Conservation (phyloP, 2,329 filamentous ascomycete species). For the Penicillium sp. region DNA sequence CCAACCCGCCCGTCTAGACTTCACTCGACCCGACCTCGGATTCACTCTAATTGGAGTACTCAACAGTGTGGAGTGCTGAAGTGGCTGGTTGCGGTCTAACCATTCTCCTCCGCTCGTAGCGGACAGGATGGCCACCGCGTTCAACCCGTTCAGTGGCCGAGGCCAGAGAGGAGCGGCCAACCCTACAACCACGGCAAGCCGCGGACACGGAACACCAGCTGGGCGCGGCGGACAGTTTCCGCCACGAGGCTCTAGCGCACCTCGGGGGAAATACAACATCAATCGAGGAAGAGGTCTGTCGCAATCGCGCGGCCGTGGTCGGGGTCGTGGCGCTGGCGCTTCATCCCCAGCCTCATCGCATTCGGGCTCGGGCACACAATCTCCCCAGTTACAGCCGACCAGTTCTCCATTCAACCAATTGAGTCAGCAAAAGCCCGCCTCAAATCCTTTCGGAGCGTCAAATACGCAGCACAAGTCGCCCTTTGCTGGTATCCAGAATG, state of each 20-base stretch:
- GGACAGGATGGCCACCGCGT: constrained; percentile 33
- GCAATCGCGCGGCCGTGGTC: constrained; percentile 18
- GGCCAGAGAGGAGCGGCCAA: constrained; percentile 25
- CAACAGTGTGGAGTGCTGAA: not conserved
- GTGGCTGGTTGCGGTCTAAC: constrained; percentile 17
- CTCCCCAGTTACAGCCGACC: not conserved
- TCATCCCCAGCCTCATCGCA: constrained; percentile 13
- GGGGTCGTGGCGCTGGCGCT: constrained; percentile 23
- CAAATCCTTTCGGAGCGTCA: constrained; percentile 17
- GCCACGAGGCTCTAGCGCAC: constrained; percentile 16
- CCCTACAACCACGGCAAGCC: constrained; percentile 21
- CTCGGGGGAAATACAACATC: constrained; percentile 12
- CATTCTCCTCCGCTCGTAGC: constrained; percentile 22
- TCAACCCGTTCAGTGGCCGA: constrained; percentile 27
- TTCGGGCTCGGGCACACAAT: not conserved
- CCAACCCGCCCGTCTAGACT: not conserved
- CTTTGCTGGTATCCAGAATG: constrained; percentile 21
- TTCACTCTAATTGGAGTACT: not conserved
- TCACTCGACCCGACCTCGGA: not conserved
- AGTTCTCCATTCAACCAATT: constrained; percentile 30
- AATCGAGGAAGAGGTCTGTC: not conserved
- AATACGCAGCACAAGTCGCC: constrained; percentile 18
- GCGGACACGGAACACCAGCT: constrained; percentile 26
- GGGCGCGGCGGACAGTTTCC: constrained; percentile 14
- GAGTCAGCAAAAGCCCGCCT: constrained; percentile 17